Conservation (phyloP, 371 early-diverging fungal species). For the Mortierella sp. region DNA sequence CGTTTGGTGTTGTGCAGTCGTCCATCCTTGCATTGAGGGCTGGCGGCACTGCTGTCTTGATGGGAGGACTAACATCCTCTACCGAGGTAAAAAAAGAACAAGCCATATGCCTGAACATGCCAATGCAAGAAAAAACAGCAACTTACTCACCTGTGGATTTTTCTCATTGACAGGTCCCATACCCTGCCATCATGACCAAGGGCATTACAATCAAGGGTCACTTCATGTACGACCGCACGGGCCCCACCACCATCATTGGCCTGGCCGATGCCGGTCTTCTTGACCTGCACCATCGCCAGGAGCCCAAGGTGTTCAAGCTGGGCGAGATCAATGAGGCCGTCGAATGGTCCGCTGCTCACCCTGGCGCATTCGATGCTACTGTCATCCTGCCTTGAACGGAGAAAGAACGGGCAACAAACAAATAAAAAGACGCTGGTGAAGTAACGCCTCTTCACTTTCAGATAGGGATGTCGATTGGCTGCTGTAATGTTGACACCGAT, state of each 20-base stretch:
- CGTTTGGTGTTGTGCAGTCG: conserved; percentile 20
- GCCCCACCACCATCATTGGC: conserved; percentile 22
- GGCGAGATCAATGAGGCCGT: conserved; percentile 15
- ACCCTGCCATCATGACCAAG: conserved; percentile 29
- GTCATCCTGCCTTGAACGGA: conserved; percentile 16
- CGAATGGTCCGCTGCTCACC: background rate
- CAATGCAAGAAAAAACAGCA: too few relatives aligned
- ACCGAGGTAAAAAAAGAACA: conserved; percentile 11
- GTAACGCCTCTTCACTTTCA: background rate
- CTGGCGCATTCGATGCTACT: conserved; percentile 21
- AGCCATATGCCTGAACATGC: too few relatives aligned
- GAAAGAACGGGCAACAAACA: background rate
- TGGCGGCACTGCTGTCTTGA: conserved; percentile 29
- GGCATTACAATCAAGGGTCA: conserved; percentile 41
- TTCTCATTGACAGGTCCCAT: conserved; percentile 24
- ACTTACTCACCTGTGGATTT: background rate
- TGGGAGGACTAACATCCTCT: conserved; percentile 28
- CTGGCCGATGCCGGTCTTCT: conserved; percentile 42
- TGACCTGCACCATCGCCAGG: background rate
- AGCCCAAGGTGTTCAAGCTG: conserved; percentile 16
- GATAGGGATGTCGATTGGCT: background rate
- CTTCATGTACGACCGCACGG: conserved; percentile 39
- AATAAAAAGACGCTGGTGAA: background rate
- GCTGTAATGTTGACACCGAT: background rate
- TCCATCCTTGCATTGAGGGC: conserved; percentile 25